Evolutionary conservation across 164 flowering plant genomes (phyloP), one percentile per base, ranked within the genome.

Genomic region (Vitis rotundifolia): DNA sequence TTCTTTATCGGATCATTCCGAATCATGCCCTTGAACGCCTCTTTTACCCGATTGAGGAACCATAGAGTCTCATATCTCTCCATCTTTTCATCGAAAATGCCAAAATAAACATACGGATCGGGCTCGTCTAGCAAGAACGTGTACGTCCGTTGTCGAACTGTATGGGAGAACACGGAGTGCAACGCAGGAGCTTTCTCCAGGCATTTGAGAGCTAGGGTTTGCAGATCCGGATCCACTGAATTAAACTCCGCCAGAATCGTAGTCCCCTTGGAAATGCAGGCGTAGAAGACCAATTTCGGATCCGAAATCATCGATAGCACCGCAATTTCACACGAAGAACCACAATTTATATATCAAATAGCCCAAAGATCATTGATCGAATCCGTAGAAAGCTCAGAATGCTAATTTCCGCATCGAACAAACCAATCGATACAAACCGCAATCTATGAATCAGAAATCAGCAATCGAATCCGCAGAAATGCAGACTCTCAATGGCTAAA

Each of bases 101-200:
- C 86, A 65, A 89, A 88, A 60, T 76, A 81, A 12, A 73, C 75
- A 52, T 81, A 79, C 8, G 81, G 77, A 44, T 60, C 65, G 9
- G 68, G 64, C 16, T 68, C 75, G 18, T 80, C 72, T 69, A 88
- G 80, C 13, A 85, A 53, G 72, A 85, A 89, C 10, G 81, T 68
- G 81, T 86, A 88, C 64, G 83, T 78, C 54, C 73, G 63, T 3
- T 68, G 52, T 8, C 72, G 66, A 16, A 69, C 58, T 11, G 91
- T 82, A 61, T 89, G 89, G 26, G 87, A 78, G 81, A 77, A 88
- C 22, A 68, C 9, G 29, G 86, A 73, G 68, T 88, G 94, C 48
- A 68, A 54, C 2, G 81, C 80, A 6, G 91, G 94, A 19, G 87
- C 65, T 5, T 61, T 77, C 14, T 75, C 77, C 18, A 89, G 70